phyloP scores from a whole-genome alignment of 805 yeast genomes.

The Wickerhamiella shivajii region DNA sequence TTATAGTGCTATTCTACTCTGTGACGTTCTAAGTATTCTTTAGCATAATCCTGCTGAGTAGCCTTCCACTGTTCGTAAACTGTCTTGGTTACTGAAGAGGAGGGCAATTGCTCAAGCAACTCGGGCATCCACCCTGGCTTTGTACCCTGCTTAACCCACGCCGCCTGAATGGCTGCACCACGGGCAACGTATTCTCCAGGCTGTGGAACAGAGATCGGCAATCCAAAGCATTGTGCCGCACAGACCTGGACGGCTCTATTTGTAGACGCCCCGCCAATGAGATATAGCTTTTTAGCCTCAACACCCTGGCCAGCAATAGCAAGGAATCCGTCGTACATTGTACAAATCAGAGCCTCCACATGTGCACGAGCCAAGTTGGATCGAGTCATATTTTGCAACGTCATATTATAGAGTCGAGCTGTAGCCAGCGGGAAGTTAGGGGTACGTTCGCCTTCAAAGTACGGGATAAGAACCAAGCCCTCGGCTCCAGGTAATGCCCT shows the following conservation, averaged over 20 bases:
- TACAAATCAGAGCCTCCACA: conserved; percentile 17
- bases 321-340: conserved; percentile 17
- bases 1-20: no score
- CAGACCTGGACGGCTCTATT: conserved; percentile 16
- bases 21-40: no score
- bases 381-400: conserved; percentile 12
- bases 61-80: no score
- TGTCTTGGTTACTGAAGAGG: no score
- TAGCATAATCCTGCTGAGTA: no score
- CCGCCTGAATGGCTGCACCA: conserved; percentile 20
- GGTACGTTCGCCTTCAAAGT: conserved; percentile 21
- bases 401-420: conserved; percentile 16
- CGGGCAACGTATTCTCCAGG: conserved; percentile 19
- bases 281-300: conserved; percentile 11
- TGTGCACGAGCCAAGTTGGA: conserved; percentile 17
- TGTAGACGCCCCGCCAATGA: conserved; percentile 20
- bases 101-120: not conserved
- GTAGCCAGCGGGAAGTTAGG: conserved; percentile 18
- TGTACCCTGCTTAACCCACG: conserved; percentile 15
- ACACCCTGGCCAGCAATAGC: conserved; percentile 9
- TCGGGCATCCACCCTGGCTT: conserved; percentile 14
- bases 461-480: conserved; percentile 18
- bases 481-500: conserved; percentile 13
- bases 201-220: conserved; percentile 12
- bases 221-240: conserved; percentile 14